These are phyloP conservation scores for Coelastrella sp. DNA, from an alignment of 139 green algal species.

Conservation along the genomic window DNA sequence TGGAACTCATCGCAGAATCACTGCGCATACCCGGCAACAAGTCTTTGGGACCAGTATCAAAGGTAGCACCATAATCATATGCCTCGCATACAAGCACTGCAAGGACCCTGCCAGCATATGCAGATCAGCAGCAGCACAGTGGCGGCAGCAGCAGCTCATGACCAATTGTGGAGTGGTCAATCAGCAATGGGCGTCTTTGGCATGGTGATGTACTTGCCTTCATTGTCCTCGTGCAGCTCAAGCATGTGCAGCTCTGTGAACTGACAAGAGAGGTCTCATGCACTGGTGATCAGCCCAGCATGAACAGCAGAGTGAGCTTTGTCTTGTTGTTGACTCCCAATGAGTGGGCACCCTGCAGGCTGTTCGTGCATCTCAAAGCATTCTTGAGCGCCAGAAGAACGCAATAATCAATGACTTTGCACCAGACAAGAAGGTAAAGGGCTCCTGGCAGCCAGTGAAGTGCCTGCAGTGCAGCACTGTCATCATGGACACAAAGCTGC, in stretches of 20 bases:
- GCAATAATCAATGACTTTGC: conserved; percentile 79
- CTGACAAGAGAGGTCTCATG: too few relatives aligned
- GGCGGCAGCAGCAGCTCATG: not conserved
- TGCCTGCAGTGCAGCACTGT: too few relatives aligned
- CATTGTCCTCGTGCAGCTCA: too few relatives aligned
- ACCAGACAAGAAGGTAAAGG: conserved; percentile 76
- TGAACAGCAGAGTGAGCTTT: too few relatives aligned
- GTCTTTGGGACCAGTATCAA: conserved; percentile 77
- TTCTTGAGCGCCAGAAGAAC: conserved; percentile 68
- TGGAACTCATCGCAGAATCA: conserved; percentile 92
- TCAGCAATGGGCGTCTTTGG: too few relatives aligned
- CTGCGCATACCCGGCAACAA: conserved; percentile 91
- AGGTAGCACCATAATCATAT: conserved; percentile 40
- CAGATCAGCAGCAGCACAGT: not conserved
- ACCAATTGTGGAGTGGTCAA: too few relatives aligned
- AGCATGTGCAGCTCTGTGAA: too few relatives aligned
- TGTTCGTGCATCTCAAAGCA: conserved; percentile 66
- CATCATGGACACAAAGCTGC: too few relatives aligned
- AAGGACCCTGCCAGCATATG: not conserved
- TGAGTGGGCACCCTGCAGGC: conserved; percentile 45
- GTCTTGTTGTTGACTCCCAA: too few relatives aligned
- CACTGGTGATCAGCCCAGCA: too few relatives aligned
- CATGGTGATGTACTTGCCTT: too few relatives aligned
- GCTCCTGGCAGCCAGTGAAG: too few relatives aligned
- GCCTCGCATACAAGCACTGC: not conserved